phyloP scores from a whole-genome alignment of 2,329 filamentous ascomycete species.

The Diplodia seriata region DNA sequence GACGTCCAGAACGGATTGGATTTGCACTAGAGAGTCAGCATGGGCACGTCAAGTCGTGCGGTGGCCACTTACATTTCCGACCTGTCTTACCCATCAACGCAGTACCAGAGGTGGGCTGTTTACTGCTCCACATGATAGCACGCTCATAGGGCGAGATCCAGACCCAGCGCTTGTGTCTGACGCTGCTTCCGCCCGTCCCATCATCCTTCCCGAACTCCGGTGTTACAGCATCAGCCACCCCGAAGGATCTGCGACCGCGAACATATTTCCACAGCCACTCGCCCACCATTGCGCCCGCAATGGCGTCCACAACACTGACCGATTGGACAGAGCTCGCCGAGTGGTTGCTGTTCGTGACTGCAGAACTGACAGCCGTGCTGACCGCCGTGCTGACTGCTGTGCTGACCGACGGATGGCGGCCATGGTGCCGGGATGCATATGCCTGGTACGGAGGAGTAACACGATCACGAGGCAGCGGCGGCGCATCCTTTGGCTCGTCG shows the following conservation, averaged over 20 bases:
- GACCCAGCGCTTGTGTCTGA: constrained; percentile 93
- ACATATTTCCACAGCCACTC: constrained; percentile 97
- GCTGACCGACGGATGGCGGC: constrained; percentile 64
- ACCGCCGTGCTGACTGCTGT: constrained; percentile 37
- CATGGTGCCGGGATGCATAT: constrained; percentile 47
- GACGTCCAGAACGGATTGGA: constrained; percentile 96
- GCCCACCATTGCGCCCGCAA: constrained; percentile 97
- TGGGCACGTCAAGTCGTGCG: constrained; percentile 24
- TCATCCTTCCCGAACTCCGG: constrained; percentile 50
- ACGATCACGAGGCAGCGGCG: constrained; percentile 75
- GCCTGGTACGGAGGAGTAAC: constrained; percentile 61
- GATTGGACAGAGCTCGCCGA: constrained; percentile 66
- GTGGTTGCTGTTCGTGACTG: constrained; percentile 20
- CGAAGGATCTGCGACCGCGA: constrained; percentile 87
- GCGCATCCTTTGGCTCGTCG: constrained; percentile 69
- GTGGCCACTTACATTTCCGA: constrained; percentile 77
- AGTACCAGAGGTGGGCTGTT: constrained; percentile 87
- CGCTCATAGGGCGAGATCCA: constrained; percentile 98
- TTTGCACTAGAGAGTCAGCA: constrained; percentile 70
- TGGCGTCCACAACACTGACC: constrained; percentile 89
- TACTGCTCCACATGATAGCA: constrained; percentile 97
- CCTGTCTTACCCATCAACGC: constrained; percentile 93
- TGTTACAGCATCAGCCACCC: constrained; percentile 74
- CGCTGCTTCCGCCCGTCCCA: constrained; percentile 61
- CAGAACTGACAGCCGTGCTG: constrained; percentile 61